Conservation (phyloP, 371 early-diverging fungal genomes). For the Nematocida sp. region DNA sequence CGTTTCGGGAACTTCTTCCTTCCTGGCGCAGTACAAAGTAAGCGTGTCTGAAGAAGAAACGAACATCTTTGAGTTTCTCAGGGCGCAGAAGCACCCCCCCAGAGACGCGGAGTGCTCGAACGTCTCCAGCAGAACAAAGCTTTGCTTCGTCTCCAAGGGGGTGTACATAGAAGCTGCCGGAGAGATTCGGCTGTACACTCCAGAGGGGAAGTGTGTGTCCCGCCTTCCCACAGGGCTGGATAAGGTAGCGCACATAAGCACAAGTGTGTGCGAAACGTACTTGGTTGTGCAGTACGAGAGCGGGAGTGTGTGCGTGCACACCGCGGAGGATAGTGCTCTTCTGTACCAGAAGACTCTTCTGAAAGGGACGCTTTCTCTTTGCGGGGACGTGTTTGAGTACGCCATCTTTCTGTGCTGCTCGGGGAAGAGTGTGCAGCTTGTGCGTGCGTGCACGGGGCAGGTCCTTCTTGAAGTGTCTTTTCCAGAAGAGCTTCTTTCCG, state of each 20-base stretch:
- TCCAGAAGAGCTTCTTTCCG: conserved; percentile 6
- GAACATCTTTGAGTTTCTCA: conserved; percentile 1
- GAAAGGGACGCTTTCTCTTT: background rate
- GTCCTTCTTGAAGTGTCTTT: conserved; percentile 21
- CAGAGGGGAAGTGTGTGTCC: background rate
- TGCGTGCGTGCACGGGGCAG: background rate
- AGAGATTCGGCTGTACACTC: conserved; percentile 1
- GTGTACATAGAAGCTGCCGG: background rate
- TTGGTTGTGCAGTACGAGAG: conserved; percentile 14
- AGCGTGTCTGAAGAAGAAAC: background rate
- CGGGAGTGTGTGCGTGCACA: conserved; percentile 6
- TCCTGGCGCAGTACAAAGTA: background rate
- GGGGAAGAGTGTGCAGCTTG: background rate
- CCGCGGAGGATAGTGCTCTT: background rate
- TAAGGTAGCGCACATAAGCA: background rate
- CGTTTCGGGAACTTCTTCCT: conserved; percentile 10
- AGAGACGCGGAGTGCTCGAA: background rate
- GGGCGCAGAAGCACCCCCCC: background rate
- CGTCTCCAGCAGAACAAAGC: background rate
- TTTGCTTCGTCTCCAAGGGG: background rate
- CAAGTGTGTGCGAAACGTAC: background rate
- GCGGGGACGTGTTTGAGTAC: conserved; percentile 23
- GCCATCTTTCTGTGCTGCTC: background rate
- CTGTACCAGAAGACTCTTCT: conserved; percentile 15
- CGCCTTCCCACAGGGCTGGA: conserved; percentile 14